phyloP scores from a whole-genome alignment of 768 basidiomycete genomes.

The Rubroboletus pulcherrimus region DNA sequence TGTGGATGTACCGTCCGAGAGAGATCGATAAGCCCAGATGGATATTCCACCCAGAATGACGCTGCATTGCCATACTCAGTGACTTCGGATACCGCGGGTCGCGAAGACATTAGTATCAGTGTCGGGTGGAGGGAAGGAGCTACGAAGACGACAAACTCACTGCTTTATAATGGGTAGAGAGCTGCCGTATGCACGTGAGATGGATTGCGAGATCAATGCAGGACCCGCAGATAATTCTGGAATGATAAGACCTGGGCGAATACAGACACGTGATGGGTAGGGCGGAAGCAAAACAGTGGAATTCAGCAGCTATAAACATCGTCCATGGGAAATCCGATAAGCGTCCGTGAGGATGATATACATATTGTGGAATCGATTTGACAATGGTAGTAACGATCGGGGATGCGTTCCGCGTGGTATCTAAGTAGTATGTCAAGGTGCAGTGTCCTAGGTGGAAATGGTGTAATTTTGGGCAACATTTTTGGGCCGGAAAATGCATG shows the following conservation, averaged over 20 bases:
- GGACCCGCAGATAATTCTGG: slow-evolving; percentile 4
- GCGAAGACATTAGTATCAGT: slow-evolving; percentile 37
- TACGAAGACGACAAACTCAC: neutral
- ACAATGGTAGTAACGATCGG: slow-evolving; percentile 7
- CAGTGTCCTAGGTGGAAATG: neutral
- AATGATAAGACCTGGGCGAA: slow-evolving; percentile 11
- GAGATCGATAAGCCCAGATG: slow-evolving; percentile 58
- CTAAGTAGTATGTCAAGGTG: slow-evolving; percentile 16
- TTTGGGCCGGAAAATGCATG: slow-evolving; percentile 5
- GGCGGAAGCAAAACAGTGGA: neutral
- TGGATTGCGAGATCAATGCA: neutral
- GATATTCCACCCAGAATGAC: slow-evolving; percentile 69
- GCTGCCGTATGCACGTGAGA: neutral
- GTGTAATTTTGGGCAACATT: neutral
- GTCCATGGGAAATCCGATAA: slow-evolving; percentile 14
- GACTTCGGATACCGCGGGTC: slow-evolving; percentile 42
- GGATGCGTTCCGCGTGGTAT: slow-evolving; percentile 11
- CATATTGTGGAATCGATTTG: slow-evolving; percentile 10
- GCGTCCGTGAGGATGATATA: slow-evolving; percentile 20
- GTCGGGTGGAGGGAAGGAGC: neutral
- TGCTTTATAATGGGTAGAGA: slow-evolving; percentile 3
- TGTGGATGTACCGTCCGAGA: slow-evolving; percentile 45
- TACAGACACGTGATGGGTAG: slow-evolving; percentile 6
- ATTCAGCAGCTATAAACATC: slow-evolving; percentile 5
- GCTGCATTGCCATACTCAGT: slow-evolving; percentile 52